Evolutionary conservation across 192 early-diverging fungal genomes (phyloP), one percentile per base, ranked within the genome.

Genomic region (Umbelopsis sp.): DNA sequence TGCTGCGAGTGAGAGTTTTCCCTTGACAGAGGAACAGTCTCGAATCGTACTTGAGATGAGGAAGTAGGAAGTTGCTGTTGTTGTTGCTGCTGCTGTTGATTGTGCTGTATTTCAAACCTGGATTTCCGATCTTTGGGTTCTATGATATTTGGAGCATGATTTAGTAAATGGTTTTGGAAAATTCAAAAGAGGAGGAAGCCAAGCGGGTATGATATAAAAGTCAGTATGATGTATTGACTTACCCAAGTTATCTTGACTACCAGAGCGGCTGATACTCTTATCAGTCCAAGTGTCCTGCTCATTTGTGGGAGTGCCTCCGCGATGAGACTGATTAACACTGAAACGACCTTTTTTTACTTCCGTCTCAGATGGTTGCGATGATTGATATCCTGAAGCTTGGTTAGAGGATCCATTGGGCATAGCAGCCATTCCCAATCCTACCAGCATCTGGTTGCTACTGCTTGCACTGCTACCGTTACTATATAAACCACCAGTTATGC

Each of bases 321-420:
- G 49, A 27, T 35, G 66, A 3, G 37, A 64, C 46, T 67, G 74
- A 46, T 64, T 75, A 46, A 90, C 85, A 76, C 86, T 89, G 69
- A 91, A 92, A 22, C 91, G 80, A 11, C 90, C 90, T 67, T 89
- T 91, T 65, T 80, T 86, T 9, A 90, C 81, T 72, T 86, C 83
- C 7, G 23, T 68, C 18, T 68, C 49, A 35, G 48, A 46, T 15
- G 50, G 18, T 10, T 46, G 23, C 51, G 71, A 18, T 12, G 66
- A 1, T 22, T 16, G 30, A 44, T 49, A 41, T 10, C 44, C 55
- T 16, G 46, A 15, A 41, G 30, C 27, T n/a, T 16, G 1, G 33
- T 16, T 25, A 9, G 48, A 49, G 44, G 23, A 50, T 45, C 35
- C 30, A 33, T 49, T 46, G 16, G 25, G n/a, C 2, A 18, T 13